Percentiles rank a stretch among this genome's conserved stretches.
Evolutionary conservation across 768 basidiomycete genomes (phyloP).

Genomic region (Kwoniella newhampshirensis): DNA sequence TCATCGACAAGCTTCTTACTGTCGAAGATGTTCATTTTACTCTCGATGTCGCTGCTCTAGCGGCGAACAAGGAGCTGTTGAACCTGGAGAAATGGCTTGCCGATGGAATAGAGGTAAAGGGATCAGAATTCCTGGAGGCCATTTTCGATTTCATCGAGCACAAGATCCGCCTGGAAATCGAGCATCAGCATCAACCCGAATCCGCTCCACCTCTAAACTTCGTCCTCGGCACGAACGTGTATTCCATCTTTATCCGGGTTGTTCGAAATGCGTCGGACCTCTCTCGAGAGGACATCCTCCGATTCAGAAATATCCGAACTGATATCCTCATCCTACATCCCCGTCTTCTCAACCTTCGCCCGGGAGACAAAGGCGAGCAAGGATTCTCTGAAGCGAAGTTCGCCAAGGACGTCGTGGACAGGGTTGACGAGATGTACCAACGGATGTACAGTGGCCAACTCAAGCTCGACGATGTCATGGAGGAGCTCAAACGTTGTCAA

Average conservation of each 20-base stretch:
- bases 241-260: constrained; percentile 83
- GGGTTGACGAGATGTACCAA: constrained; percentile 94
- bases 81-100: constrained; percentile 96
- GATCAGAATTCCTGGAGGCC: constrained; percentile 79
- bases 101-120: constrained; percentile 77
- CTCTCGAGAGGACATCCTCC: constrained; percentile 73
- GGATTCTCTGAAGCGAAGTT: constrained; percentile 87
- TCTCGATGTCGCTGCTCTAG: constrained; percentile 89
- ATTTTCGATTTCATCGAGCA: constrained; percentile 84
- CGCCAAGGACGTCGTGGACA: constrained; percentile 80
- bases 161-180: constrained; percentile 88
- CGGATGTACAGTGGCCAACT: constrained; percentile 97
- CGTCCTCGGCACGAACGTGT: constrained; percentile 58
- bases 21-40: constrained; percentile 85
- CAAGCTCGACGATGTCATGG: constrained; percentile 89
- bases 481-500: constrained; percentile 80
- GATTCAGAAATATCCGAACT: constrained; percentile 87
- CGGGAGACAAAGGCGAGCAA: constrained; percentile 77
- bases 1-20: constrained; percentile 86
- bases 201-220: constrained; percentile 56
- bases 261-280: constrained; percentile 78
- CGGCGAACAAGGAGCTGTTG: constrained; percentile 87
- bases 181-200: constrained; percentile 62
- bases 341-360: constrained; percentile 87
- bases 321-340: constrained; percentile 92